Percentiles rank a stretch among this genome's conserved stretches.
phyloP scores from a whole-genome alignment of 1,139 yeast genomes.

The Blastobotrys proliferans region DNA sequence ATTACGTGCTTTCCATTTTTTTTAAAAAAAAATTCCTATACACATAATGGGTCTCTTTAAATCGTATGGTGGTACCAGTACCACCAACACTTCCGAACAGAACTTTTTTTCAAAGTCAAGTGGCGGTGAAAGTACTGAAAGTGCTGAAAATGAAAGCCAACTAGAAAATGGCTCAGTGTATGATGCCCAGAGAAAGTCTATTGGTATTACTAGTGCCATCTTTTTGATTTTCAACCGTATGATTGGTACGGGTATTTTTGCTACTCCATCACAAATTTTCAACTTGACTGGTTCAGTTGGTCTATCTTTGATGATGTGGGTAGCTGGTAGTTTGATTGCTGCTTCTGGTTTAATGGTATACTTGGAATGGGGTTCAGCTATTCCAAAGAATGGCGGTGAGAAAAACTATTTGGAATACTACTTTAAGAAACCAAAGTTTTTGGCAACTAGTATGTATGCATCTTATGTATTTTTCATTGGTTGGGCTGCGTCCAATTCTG shows the following conservation, averaged over 20 bases:
- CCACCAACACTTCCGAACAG: too few relatives aligned
- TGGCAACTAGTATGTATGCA: constrained; percentile 72
- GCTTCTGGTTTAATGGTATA: constrained; percentile 71
- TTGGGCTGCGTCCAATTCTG: constrained; percentile 78
- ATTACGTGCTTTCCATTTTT: constrained; percentile 1
- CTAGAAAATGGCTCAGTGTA: constrained; percentile 3
- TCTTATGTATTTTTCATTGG: constrained; percentile 73
- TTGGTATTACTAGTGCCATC: constrained; percentile 66
- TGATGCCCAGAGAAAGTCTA: constrained; percentile 30
- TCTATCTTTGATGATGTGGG: constrained; percentile 67
- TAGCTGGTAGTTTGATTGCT: constrained; percentile 70
- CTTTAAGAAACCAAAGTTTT: constrained; percentile 62
- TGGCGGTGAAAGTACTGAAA: constrained; percentile 2
- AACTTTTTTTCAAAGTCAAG: too few relatives aligned
- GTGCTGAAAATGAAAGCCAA: too few relatives aligned
- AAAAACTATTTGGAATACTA: constrained; percentile 76
- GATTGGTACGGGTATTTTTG: constrained; percentile 86
- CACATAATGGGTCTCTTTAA: too few relatives aligned
- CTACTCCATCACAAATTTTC: constrained; percentile 77
- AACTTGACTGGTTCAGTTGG: constrained; percentile 72
- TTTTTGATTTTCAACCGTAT: constrained; percentile 72
- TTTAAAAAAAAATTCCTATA: too few relatives aligned
- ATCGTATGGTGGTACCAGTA: too few relatives aligned
- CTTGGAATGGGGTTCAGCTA: constrained; percentile 79
- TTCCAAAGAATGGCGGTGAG: constrained; percentile 86